Conservation (phyloP, 2,329 filamentous ascomycete species). For the Salinomyces thailandicus region DNA sequence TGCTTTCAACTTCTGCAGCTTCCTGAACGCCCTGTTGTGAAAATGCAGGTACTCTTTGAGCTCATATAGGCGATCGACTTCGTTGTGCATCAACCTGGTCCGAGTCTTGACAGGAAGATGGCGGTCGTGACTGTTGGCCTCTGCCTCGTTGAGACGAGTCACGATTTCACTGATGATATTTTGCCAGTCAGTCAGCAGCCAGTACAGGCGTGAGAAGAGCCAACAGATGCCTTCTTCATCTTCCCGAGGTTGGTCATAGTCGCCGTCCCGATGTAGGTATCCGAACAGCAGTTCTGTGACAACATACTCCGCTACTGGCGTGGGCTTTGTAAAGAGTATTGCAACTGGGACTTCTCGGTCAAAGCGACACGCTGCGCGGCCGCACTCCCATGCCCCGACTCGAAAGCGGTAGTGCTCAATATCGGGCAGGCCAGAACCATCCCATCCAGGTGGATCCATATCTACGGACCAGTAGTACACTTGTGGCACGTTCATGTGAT, state of each 20-base stretch:
- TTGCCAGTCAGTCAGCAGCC: conserved; percentile 28
- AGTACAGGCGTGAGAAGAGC: conserved; percentile 26
- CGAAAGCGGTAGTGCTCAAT: conserved; percentile 27
- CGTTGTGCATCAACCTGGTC: conserved; percentile 23
- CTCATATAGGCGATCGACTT: conserved; percentile 28
- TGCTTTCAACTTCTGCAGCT: conserved; percentile 26
- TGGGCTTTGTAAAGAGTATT: conserved; percentile 26
- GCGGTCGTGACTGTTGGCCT: conserved; percentile 25
- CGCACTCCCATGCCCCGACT: conserved; percentile 27
- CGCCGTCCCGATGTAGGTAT: conserved; percentile 23
- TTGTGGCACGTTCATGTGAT: conserved; percentile 30
- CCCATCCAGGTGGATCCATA: conserved; percentile 19
- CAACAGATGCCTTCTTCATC: conserved; percentile 29
- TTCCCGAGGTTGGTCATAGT: conserved; percentile 22
- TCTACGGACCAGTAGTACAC: conserved; percentile 30
- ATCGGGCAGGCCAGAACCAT: conserved; percentile 15
- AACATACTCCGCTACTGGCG: conserved; percentile 23
- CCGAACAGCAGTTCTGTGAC: conserved; percentile 25
- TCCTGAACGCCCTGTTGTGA: conserved; percentile 25
- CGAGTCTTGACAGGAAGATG: conserved; percentile 25
- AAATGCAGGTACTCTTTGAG: conserved; percentile 28
- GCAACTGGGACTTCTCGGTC: conserved; percentile 23
- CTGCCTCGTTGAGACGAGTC: conserved; percentile 25
- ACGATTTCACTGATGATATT: conserved; percentile 28
- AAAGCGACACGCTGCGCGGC: conserved; percentile 23